Percentiles rank a stretch among this genome's conserved stretches.
phyloP scores from a whole-genome alignment of 1,139 yeast genomes.

The Meyerozyma smithsonii region DNA sequence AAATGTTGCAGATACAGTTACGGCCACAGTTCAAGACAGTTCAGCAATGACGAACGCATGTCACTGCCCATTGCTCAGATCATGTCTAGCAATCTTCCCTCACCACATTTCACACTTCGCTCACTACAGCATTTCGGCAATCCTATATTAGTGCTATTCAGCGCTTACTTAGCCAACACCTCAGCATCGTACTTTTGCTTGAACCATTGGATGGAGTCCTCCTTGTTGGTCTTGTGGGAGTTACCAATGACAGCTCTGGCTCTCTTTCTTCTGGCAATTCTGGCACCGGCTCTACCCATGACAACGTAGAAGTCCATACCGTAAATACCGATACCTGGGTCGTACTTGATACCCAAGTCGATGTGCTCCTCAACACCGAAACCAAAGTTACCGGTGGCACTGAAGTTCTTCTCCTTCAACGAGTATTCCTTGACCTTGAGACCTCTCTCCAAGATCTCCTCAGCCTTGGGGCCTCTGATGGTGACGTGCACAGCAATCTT shows the following conservation, averaged over 20 bases:
- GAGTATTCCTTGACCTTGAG: conserved; percentile 99
- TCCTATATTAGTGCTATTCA: conserved; percentile 6
- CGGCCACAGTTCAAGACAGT: too few species aligned
- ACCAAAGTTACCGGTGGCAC: conserved; percentile 99
- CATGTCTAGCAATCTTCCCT: neutral
- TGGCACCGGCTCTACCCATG: conserved; percentile 99
- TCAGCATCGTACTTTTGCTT: conserved; percentile 99
- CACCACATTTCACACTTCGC: neutral
- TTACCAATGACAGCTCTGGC: conserved; percentile 85
- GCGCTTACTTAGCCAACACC: conserved; percentile 81
- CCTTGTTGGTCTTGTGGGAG: conserved; percentile 87
- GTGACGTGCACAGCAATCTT: conserved; percentile 99
- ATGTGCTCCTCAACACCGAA: conserved; percentile 99
- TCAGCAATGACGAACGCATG: too few species aligned
- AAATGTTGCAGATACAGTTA: too few species aligned
- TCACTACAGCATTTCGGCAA: neutral
- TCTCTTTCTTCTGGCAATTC: conserved; percentile 99
- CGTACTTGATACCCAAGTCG: conserved; percentile 99
- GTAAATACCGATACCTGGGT: conserved; percentile 99
- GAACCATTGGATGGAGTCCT: conserved; percentile 97
- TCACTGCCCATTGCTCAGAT: too few species aligned
- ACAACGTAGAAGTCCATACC: conserved; percentile 99
- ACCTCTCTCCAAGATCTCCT: conserved; percentile 99
- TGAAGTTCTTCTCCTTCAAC: conserved; percentile 89
- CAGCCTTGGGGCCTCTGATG: conserved; percentile 99